Base-by-base conservation (phyloP, 176 grass and related monocot genomes). In the Musa beccarii region DNA sequence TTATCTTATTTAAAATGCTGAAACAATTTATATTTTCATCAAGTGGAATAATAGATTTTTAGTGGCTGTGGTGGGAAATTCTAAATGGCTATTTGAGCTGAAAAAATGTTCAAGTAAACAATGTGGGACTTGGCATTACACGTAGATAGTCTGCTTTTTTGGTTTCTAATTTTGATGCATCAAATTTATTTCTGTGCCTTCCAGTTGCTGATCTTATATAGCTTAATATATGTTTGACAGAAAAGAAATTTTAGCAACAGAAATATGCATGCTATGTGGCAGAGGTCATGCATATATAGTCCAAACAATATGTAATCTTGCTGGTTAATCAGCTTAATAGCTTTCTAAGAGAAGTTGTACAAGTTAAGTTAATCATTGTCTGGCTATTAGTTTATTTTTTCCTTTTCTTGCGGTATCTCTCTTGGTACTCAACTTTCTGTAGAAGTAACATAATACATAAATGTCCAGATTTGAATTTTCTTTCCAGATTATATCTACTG, bases 401-500 rank as follows among this genome's bases (percentile, higher is more conserved):
- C 34, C n/a, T 59, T 23, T 76, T 51, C 43, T 64, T 49, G 4
- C 3, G 63, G 9, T 76, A 14, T 19, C 57, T 76, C 14, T 2
- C 8, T 61, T n/a, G 24, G 17, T 61, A 59, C 11, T 23, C 24
- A 22, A 11, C 4, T 74, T 74, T 16, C 11, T 74, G 17, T 22
- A 53, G 5, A 2, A 9, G 6, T 54, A 53, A 14, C 11, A 7
- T 29, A 16, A 74, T 2, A 1, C 22, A 68, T 83, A 70, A 81
- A 82, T 65, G 11, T 26, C 54, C 69, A 68, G 53, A 16, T 28
- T 80, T 52, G 49, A n/a, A 51, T 51, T 70, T 43, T 67, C 63
- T 66, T 90, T 89, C 80, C 86, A 98, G 95, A 98, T 94, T 66
- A 86, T 98, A 87, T 98, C 86, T 78, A 94, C 88, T 68, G 84